Base-by-base conservation (phyloP, 1,139 yeast genomes). In the Kazachstania sp. region DNA sequence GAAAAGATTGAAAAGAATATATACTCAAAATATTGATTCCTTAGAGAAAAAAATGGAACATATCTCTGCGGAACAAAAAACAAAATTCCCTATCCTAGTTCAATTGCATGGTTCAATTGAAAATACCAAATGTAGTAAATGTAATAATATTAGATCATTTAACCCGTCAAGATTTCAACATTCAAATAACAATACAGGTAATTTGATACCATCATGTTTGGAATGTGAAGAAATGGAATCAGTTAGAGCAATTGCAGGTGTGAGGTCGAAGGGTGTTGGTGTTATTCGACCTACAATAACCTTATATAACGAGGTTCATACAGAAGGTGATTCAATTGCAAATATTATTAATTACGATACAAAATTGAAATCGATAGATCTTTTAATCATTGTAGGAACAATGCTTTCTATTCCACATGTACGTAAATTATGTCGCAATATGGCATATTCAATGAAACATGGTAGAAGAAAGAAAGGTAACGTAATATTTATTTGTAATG, bases 331-430 rank as follows among this genome's bases (percentile, higher is more conserved):
- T 52, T 75, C 81, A 4, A 78, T 87, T 45, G 88, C 95, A 1
- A 76, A 78, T 48, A 83, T 90, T 1, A 75, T 88, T 5, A 81
- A 77, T 51, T 68, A 73, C 6, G 96, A 87, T 64, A 64, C 86
- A 45, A 74, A 73, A 54, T 20, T 29, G 8, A 67, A 77, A 42
- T 76, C 72, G 51, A 90, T 94, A 0, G 96, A 87, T 61, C 79
- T 88, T 57, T 68, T 87, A 46, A 70, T 87, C 19, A 85, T 87
- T 40, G 90, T 85, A 64, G 96, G 96, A 1, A 87, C 96, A 0
- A 82, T 95, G 1, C 68, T 87, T 47, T 83, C 83, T 60, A 92
- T 87, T 16, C 95, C 94, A 15, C 95, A 95, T 0, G 95, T 87
- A 12, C 76, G 82, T 61, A 75, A 84, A 54, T 68, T 87, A 51